Percentiles rank a stretch among this genome's conserved stretches.
These are phyloP conservation scores for Neoconidiobolus thromboides DNA, from an alignment of 371 early-diverging fungal genomes.

Conservation along the genomic window DNA sequence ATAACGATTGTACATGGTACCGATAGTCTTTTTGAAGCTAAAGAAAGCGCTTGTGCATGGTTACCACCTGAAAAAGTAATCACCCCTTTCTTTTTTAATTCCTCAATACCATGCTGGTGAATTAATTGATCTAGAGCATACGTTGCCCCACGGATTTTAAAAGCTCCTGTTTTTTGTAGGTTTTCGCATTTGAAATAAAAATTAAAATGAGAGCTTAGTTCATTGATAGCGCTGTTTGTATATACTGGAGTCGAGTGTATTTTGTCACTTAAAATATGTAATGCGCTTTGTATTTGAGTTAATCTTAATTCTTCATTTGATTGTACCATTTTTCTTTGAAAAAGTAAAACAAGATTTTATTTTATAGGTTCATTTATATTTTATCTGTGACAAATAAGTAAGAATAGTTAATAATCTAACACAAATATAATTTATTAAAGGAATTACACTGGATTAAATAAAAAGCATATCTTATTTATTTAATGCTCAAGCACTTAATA, in stretches of 20 bases:
- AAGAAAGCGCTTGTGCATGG: constrained; percentile 85
- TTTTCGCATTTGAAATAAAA: constrained; percentile 86
- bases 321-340: too few relatives aligned
- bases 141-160: constrained; percentile 92
- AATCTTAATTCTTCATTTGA: too few relatives aligned
- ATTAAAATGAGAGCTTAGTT: constrained; percentile 11
- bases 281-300: too few relatives aligned
- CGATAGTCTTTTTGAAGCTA: constrained; percentile 71
- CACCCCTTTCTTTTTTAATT: constrained; percentile 63
- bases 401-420: too few relatives aligned
- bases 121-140: constrained; percentile 62
- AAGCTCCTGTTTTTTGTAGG: constrained; percentile 81
- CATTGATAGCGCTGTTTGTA: constrained; percentile 17
- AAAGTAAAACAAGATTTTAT: too few relatives aligned
- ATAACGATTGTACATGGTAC: constrained; percentile 88
- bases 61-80: constrained; percentile 78
- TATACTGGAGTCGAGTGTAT: constrained; percentile 27
- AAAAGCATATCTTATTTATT: too few relatives aligned
- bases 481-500: too few relatives aligned
- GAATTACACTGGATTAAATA: too few relatives aligned
- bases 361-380: too few relatives aligned
- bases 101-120: constrained; percentile 18
- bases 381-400: too few relatives aligned
- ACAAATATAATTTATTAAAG: too few relatives aligned
- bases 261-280: neutral